Base-by-base conservation (phyloP, 2,329 filamentous ascomycete genomes). In the Incumbomyces delicatus region DNA sequence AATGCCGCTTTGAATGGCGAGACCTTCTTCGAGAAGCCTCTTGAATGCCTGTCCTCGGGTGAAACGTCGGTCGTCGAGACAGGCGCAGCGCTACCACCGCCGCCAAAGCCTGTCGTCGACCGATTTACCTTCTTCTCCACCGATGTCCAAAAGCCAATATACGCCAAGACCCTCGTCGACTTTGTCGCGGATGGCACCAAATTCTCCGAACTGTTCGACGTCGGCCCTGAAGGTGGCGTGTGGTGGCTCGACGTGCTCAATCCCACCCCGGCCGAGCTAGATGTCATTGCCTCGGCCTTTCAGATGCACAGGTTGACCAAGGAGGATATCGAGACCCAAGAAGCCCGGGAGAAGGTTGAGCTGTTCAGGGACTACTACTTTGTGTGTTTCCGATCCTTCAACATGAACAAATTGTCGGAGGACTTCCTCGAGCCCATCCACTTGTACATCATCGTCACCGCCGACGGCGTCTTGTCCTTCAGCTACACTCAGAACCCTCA, bases 301-400 rank as follows among this genome's bases (percentile, higher is more conserved):
- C 87, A 87, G 12, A 85, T 98, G 46, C 92, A 98, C 66, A 90
- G 90, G 30, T 72, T 98, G 64, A 98, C 92, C 0, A 86, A 90
- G 33, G 92, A 98, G 66, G 92, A 98, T 71, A 95, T 98, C 56
- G 83, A 83, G 50, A 94, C 87, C 0, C 88, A 95, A 63, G 92
- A 98, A 67, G 85, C 89, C 10, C 88, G 92, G 36, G 92, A 98
- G 69, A 98, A 98, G 72, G 95, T 98, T 47, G 92, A 98, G 66
- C 76, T 98, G 18, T 98, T 98, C 69, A 85, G 87, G 18, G 87
- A 88, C 35, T 98, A 98, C 70, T 98, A 98, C 68, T 96, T 98
- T 64, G 87, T 95, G 42, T 94, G 87, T 64, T 98, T 96, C 76
- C 81, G 90, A 44, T 95, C 89, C 1, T 98, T 96, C 71, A 84